Percentiles rank a stretch among this genome's conserved stretches.
phyloP scores from a whole-genome alignment of 805 yeast species.

The Wickerhamomyces chambardii region DNA sequence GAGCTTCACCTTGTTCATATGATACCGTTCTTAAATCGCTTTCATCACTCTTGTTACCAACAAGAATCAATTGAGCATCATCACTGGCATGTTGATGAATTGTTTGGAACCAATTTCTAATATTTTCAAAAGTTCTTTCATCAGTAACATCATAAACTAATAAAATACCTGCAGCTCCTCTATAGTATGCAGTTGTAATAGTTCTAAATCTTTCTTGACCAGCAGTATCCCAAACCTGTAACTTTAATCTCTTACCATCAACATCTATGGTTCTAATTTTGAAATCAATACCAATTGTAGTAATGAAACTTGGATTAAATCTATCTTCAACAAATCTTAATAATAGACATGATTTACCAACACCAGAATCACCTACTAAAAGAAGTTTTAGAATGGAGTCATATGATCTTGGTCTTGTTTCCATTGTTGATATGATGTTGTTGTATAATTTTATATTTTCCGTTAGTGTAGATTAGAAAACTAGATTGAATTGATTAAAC shows the following conservation, averaged over 20 bases:
- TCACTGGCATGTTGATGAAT: slow-evolving; percentile 96
- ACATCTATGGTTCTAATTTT: slow-evolving; percentile 93
- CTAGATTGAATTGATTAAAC: too few relatives aligned
- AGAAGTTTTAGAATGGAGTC: slow-evolving; percentile 89
- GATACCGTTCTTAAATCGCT: slow-evolving; percentile 79
- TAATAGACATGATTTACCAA: slow-evolving; percentile 83
- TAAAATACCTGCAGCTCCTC: slow-evolving; percentile 86
- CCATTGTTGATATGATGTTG: slow-evolving; percentile 11
- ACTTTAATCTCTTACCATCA: slow-evolving; percentile 86
- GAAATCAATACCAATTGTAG: slow-evolving; percentile 97
- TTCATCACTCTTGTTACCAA: slow-evolving; percentile 95
- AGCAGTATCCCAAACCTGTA: slow-evolving; percentile 96
- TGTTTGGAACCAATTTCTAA: slow-evolving; percentile 91
- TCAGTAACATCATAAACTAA: slow-evolving; percentile 81
- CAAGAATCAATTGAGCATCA: slow-evolving; percentile 88
- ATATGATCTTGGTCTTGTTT: slow-evolving; percentile 63
- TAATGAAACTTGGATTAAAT: slow-evolving; percentile 93
- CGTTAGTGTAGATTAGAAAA: too few relatives aligned
- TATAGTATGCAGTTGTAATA: slow-evolving; percentile 85
- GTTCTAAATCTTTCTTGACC: slow-evolving; percentile 97
- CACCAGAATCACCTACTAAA: slow-evolving; percentile 90
- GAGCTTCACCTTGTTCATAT: slow-evolving; percentile 80
- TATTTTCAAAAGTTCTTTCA: slow-evolving; percentile 86
- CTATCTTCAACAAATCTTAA: slow-evolving; percentile 93
- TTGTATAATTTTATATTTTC: too few relatives aligned